Evolutionary conservation across 768 basidiomycete species (phyloP).

Genomic region (Lepiota subincarnata): DNA sequence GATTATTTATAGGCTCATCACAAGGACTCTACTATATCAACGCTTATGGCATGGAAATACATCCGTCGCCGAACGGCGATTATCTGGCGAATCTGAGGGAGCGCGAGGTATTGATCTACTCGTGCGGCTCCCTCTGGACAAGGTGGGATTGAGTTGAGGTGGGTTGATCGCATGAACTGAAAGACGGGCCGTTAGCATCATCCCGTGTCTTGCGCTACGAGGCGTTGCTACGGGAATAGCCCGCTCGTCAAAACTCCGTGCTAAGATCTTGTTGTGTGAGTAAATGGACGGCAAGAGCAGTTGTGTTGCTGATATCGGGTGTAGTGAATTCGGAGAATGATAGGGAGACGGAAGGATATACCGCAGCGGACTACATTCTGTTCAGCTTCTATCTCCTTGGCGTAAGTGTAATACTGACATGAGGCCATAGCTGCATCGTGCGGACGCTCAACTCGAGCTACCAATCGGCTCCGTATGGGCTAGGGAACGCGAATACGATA

Average conservation of each 20-base stretch:
- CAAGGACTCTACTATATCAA: conserved; percentile 85
- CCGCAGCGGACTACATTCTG: conserved; percentile 80
- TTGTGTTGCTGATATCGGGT: conserved; percentile 3
- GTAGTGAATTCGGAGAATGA: conserved; percentile 87
- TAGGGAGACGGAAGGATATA: conserved; percentile 84
- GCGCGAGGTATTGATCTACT: conserved; percentile 77
- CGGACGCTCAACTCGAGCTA: conserved; percentile 66
- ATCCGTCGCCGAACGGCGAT: conserved; percentile 82
- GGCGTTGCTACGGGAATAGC: conserved; percentile 80
- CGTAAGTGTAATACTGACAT: background rate
- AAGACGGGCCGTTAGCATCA: conserved; percentile 47
- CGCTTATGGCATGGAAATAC: conserved; percentile 87
- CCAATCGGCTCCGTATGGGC: conserved; percentile 46
- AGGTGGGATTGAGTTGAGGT: conserved; percentile 42
- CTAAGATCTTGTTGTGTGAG: conserved; percentile 84
- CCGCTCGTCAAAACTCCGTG: conserved; percentile 61
- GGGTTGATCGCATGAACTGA: background rate
- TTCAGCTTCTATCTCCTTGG: conserved; percentile 25
- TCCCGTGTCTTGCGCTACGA: conserved; percentile 86
- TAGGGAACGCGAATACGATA: conserved; percentile 54
- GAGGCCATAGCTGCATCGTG: conserved; percentile 52
- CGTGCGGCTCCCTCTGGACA: conserved; percentile 93
- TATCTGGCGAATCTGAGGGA: conserved; percentile 60
- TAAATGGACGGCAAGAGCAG: conserved; percentile 10
- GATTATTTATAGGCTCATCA: background rate